A percentile compares a stretch with the other conserved stretches of the same genome.
phyloP scores from a whole-genome alignment of 108 stramenopile species.

The Cylindrotheca fusiformis region DNA sequence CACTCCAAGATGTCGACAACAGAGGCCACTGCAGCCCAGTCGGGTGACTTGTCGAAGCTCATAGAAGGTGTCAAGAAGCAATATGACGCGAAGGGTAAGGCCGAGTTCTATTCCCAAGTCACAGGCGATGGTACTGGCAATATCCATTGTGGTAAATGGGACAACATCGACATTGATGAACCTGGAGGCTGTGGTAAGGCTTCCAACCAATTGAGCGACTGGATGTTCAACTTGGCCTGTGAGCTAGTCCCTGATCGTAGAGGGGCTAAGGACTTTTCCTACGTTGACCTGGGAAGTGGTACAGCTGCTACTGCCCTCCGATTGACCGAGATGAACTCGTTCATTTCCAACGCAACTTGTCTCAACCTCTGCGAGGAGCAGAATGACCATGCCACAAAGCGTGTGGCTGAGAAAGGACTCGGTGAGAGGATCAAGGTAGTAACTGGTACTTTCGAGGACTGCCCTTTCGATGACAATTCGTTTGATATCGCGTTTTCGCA shows the following conservation, averaged over 20 bases:
- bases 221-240: constrained; percentile 30
- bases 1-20: background rate
- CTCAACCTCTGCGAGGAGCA: constrained; percentile 41
- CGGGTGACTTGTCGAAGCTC: constrained; percentile 27
- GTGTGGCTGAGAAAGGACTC: constrained; percentile 30
- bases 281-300: constrained; percentile 29
- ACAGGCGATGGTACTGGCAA: constrained; percentile 26
- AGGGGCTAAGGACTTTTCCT: too few relatives aligned
- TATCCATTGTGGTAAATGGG: constrained; percentile 48
- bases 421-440: constrained; percentile 35
- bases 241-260: constrained; percentile 24
- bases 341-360: constrained; percentile 39
- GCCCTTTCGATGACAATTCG: constrained; percentile 25
- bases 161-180: constrained; percentile 20
- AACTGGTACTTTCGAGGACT: constrained; percentile 38
- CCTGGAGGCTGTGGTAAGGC: constrained; percentile 34
- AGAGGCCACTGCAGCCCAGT: constrained; percentile 20
- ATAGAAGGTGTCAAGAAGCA: constrained; percentile 17
- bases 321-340: too few relatives aligned
- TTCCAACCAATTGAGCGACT: constrained; percentile 37
- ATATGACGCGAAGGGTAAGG: constrained; percentile 21
- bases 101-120: constrained; percentile 12
- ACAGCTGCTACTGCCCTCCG: constrained; percentile 28
- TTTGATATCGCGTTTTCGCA: constrained; percentile 56
- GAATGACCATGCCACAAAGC: constrained; percentile 32